These are phyloP conservation scores for Urtica urens DNA, from an alignment of 306 rosid species.

Conservation along the genomic window DNA sequence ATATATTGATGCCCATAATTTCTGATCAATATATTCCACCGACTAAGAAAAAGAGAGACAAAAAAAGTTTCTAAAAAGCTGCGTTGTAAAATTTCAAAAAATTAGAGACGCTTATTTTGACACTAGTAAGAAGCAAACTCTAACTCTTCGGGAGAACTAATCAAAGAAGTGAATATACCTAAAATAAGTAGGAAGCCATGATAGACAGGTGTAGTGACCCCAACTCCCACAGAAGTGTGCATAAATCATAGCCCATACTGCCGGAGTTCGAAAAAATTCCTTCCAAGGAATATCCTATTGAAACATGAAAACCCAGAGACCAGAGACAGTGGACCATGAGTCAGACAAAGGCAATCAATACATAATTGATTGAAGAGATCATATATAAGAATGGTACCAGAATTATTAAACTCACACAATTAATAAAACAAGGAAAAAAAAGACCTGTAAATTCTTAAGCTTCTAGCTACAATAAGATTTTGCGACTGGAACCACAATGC, in stretches of 20 bases:
- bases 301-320: slow-evolving; percentile 20
- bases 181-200: slow-evolving; percentile 95
- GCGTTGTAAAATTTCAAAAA: no score
- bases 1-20: background rate
- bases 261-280: slow-evolving; percentile 60
- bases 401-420: no score
- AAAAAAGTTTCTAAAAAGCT: background rate
- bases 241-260: slow-evolving; percentile 98
- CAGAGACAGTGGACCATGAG: background rate
- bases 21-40: background rate
- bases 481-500: no score
- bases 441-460: no score
- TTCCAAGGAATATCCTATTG: slow-evolving; percentile 85
- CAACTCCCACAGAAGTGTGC: slow-evolving; percentile 97
- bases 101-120: no score
- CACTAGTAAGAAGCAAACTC: no score
- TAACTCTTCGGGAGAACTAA: background rate
- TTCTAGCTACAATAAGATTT: no score
- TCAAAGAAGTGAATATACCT: slow-evolving; percentile 36
- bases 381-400: no score
- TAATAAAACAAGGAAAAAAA: no score
- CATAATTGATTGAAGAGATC: no score
- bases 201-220: slow-evolving; percentile 93
- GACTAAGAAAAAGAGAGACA: background rate
- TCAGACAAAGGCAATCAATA: background rate